Evolutionary conservation across 441 rosid species (phyloP), one percentile per base, ranked within the genome.

Genomic region (Pelargonium citronellum): DNA sequence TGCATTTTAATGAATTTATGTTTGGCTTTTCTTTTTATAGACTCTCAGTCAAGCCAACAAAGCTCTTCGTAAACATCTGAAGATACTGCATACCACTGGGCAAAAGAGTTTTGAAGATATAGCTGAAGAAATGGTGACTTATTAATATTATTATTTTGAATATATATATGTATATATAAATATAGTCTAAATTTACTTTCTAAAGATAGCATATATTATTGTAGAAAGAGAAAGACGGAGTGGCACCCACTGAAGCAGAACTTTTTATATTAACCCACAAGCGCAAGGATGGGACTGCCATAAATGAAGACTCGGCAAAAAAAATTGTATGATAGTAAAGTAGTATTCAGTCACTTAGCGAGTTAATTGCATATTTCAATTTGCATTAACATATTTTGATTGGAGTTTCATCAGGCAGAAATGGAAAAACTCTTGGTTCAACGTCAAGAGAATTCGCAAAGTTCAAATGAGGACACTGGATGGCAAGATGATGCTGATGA

Each of bases 231-330:
- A 51, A 51, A 51, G 58, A 51, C 13, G 58, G 58, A 51, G 58
- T 51, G 16, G 58, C n/a, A 51, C 58, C 58, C 6, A 12, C 58
- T 51, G 58, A 51, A 51, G 58, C 15, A 51, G 58, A 51, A 51
- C 58, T 51, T 51, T 51, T 2, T 51, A 15, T 51, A 51, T 15
- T 51, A 16, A 51, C 58, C 58, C 58, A 51, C 13, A 51, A 51
- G 19, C 58, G 58, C 58, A 51, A 51, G 58, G 58, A 51, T 51
- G 58, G 58, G 6, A 51, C 58, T 13, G 58, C 58, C 58, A n/a
- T n/a, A 51, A 51, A 51, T 51, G 58, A 51, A n/a, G 58, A 51
- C 5, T 13, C 58, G 6, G 58, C 58, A 51, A 51, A 51, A n/a
- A 51, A 51, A 13, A 51, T 51, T 51, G 58, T 51, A 51, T 13